Conservation (phyloP, 371 early-diverging fungal genomes). For the Mortierella sp. region DNA sequence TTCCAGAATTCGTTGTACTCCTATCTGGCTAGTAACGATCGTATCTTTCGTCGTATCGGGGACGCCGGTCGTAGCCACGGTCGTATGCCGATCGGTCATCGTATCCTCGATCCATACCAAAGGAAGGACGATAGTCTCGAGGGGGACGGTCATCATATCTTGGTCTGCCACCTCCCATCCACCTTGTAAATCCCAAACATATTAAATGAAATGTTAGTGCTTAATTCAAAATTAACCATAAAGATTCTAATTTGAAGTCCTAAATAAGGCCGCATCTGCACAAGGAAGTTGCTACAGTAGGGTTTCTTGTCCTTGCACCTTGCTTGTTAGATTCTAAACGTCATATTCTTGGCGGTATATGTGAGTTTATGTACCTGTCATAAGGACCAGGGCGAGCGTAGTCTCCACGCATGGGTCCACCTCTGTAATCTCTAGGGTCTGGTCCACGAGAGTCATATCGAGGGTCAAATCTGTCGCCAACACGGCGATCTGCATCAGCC, state of each 20-base stretch:
- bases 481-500: slow-evolving; percentile 57
- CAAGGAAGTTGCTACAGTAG: slow-evolving; percentile 1
- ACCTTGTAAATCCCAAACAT: background rate
- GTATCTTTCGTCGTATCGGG: slow-evolving; percentile 59
- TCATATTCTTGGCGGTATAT: slow-evolving; percentile 53
- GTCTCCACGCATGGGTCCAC: slow-evolving; percentile 36
- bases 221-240: no score
- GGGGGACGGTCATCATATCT: slow-evolving; percentile 48
- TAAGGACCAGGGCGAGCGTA: slow-evolving; percentile 41
- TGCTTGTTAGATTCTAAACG: slow-evolving; percentile 14
- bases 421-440: slow-evolving; percentile 36
- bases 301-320: slow-evolving; percentile 5
- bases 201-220: background rate
- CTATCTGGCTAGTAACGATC: slow-evolving; percentile 57
- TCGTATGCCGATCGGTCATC: slow-evolving; percentile 40
- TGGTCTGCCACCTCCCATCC: slow-evolving; percentile 41
- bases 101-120: slow-evolving; percentile 32
- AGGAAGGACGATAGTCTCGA: slow-evolving; percentile 44
- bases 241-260: slow-evolving; percentile 6
- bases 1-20: background rate
- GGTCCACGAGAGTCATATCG: slow-evolving; percentile 60
- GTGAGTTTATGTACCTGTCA: slow-evolving; percentile 56
- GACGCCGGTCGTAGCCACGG: slow-evolving; percentile 41
- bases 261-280: slow-evolving; percentile 11
- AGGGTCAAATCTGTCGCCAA: slow-evolving; percentile 64